phyloP scores from a whole-genome alignment of 805 yeast species.

The Kazachstania taianensis region DNA sequence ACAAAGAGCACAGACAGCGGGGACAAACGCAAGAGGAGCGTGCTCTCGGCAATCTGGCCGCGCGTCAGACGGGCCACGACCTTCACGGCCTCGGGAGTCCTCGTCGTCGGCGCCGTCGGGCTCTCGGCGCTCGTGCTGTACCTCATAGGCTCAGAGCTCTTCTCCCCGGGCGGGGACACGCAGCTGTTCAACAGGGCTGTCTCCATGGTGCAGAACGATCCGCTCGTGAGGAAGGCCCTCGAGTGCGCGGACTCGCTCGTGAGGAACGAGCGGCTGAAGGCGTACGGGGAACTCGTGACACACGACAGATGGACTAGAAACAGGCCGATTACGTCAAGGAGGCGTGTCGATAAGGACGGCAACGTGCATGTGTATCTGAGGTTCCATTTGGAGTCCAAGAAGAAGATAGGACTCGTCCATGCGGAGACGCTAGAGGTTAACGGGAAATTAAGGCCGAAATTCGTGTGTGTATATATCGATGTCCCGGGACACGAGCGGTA shows the following conservation, averaged over 20 bases:
- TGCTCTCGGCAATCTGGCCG: slow-evolving; percentile 32
- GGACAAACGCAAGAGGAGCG: not conserved
- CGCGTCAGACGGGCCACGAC: slow-evolving; percentile 47
- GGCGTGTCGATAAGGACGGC: slow-evolving; percentile 61
- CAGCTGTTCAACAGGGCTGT: slow-evolving; percentile 84
- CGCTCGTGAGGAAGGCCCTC: slow-evolving; percentile 46
- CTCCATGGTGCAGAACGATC: slow-evolving; percentile 59
- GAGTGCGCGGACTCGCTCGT: slow-evolving; percentile 34
- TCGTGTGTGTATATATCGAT: slow-evolving; percentile 65
- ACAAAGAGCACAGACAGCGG: not conserved
- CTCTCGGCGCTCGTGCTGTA: slow-evolving; percentile 61
- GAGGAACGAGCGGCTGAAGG: slow-evolving; percentile 56
- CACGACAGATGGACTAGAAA: slow-evolving; percentile 78
- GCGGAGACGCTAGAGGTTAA: slow-evolving; percentile 64
- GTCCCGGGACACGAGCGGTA: slow-evolving; percentile 60
- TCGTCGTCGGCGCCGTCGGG: slow-evolving; percentile 62
- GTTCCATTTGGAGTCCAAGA: slow-evolving; percentile 71
- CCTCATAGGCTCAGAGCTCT: slow-evolving; percentile 65
- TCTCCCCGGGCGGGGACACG: slow-evolving; percentile 87
- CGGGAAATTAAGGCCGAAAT: slow-evolving; percentile 56
- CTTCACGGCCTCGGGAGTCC: slow-evolving; percentile 47
- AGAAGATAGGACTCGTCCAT: slow-evolving; percentile 57
- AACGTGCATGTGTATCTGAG: slow-evolving; percentile 74
- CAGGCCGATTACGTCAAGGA: slow-evolving; percentile 65
- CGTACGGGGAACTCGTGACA: slow-evolving; percentile 63